phyloP scores from a whole-genome alignment of 2,329 filamentous ascomycete genomes.

The Paramyrothecium roridum region DNA sequence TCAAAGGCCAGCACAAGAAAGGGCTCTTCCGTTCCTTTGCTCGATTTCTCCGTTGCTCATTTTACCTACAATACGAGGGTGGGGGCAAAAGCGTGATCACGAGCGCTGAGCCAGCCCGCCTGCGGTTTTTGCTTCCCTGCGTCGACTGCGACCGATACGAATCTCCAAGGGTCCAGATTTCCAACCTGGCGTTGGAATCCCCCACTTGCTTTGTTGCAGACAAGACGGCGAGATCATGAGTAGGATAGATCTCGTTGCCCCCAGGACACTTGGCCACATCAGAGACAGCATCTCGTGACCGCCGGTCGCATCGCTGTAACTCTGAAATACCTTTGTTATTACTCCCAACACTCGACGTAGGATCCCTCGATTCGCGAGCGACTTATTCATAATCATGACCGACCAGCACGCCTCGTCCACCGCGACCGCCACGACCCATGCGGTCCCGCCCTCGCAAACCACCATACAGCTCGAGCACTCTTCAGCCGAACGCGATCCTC shows the following conservation, averaged over 20 bases:
- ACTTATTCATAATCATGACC: slow-evolving; percentile 16
- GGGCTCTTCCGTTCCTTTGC: too few relatives aligned
- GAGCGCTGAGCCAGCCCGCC: too few relatives aligned
- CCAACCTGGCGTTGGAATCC: too few relatives aligned
- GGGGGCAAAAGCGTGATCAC: too few relatives aligned
- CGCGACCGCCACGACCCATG: slow-evolving; percentile 12
- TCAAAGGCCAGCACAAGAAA: too few relatives aligned
- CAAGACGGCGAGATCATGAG: slow-evolving; percentile 19
- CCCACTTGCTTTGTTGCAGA: too few relatives aligned
- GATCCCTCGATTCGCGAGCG: neutral
- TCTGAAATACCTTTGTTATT: neutral
- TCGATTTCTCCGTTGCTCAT: too few relatives aligned
- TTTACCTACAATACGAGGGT: too few relatives aligned
- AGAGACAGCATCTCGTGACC: slow-evolving; percentile 20
- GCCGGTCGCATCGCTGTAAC: neutral
- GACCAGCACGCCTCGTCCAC: slow-evolving; percentile 12
- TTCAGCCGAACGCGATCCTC: slow-evolving; percentile 22
- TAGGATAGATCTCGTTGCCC: slow-evolving; percentile 18
- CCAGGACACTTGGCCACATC: slow-evolving; percentile 18
- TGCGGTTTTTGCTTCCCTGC: too few relatives aligned
- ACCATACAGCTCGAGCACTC: slow-evolving; percentile 14
- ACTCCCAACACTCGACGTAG: neutral
- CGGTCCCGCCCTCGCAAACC: slow-evolving; percentile 7
- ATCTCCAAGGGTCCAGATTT: too few relatives aligned
- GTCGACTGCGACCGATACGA: too few relatives aligned